Base-by-base conservation (phyloP, 495 filamentous ascomycete genomes). In the Trichoderma asperelloides region DNA sequence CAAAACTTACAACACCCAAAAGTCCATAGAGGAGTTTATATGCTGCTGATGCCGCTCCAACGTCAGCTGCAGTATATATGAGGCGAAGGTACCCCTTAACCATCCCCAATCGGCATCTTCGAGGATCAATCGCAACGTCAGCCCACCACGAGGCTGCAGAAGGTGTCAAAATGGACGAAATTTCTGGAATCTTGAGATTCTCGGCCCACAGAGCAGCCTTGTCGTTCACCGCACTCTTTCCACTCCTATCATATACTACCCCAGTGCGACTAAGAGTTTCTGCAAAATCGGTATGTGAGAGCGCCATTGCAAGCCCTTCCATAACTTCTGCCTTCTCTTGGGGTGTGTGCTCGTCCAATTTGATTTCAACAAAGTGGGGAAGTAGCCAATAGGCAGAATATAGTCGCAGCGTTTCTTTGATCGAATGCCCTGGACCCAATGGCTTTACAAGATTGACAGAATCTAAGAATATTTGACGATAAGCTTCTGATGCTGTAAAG, bases 381-480 rank as follows among this genome's bases (percentile, higher is more conserved):
- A 67, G 25, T 7, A 60, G 55, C 16, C n/a, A 60, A 15, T 39
- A 51, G 15, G 64, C 49, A 2, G 67, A 41, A 28, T 69, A 69
- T 45, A 33, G 28, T 23, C 55, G 33, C n/a, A 69, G 25, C 3
- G 37, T 18, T 7, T 65, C 67, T 6, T 39, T 27, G 15, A 43
- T 65, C 28, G 27, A 11, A 25, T 27, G 25, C 11, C 55, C 49
- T 28, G 62, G n/a, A 47, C 62, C 27, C 41, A 65, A 5, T 57
- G 37, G 45, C 21, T 45, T 43, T 15, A 45, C 41, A 11, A 69
- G 64, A 16, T 40, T 43, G n/a, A 51, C 37, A 39, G 28, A 43
- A 13, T 43, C 57, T n/a, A 69, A 21, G 4, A 66, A 62, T 5
- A 69, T 65, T 8, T 60, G 63, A 5, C 47, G 63, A 27, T 66